Percentiles rank a stretch among this genome's conserved stretches.
Conservation (phyloP, 2,329 filamentous ascomycete genomes). For the Tolypocladium sp. region DNA sequence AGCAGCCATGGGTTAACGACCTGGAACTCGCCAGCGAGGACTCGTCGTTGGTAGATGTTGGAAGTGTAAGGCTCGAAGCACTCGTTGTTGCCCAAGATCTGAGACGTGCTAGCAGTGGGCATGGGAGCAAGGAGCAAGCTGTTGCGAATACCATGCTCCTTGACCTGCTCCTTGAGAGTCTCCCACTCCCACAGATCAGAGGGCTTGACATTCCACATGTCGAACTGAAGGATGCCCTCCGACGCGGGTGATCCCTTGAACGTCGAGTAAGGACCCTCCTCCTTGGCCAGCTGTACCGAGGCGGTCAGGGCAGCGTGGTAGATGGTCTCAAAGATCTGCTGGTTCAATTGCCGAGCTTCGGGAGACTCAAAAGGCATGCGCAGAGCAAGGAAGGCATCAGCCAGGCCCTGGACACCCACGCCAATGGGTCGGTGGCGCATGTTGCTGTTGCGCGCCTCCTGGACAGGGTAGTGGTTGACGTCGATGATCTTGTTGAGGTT, state of each 20-base stretch:
- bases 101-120: constrained; percentile 94
- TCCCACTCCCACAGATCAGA: constrained; percentile 97
- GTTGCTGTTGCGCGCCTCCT: constrained; percentile 90
- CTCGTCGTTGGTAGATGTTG: constrained; percentile 98
- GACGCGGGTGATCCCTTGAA: constrained; percentile 93
- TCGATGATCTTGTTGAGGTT: constrained; percentile 99
- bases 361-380: constrained; percentile 95
- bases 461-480: constrained; percentile 96
- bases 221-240: constrained; percentile 91
- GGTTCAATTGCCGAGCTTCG: constrained; percentile 89
- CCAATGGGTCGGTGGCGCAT: constrained; percentile 94
- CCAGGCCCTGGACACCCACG: constrained; percentile 94
- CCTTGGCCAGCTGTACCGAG: constrained; percentile 77
- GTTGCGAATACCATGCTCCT: constrained; percentile 90
- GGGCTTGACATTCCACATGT: constrained; percentile 96
- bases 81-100: constrained; percentile 98
- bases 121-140: constrained; percentile 91
- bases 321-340: constrained; percentile 98
- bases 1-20: constrained; percentile 98
- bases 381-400: constrained; percentile 94
- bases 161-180: constrained; percentile 78
- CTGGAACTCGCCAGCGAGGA: constrained; percentile 97
- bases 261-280: constrained; percentile 75
- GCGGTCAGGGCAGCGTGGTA: constrained; percentile 92
- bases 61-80: constrained; percentile 99